These are phyloP conservation scores for Solanum phureja DNA, from an alignment of 257 asterid genomes.

Conservation along the genomic window DNA sequence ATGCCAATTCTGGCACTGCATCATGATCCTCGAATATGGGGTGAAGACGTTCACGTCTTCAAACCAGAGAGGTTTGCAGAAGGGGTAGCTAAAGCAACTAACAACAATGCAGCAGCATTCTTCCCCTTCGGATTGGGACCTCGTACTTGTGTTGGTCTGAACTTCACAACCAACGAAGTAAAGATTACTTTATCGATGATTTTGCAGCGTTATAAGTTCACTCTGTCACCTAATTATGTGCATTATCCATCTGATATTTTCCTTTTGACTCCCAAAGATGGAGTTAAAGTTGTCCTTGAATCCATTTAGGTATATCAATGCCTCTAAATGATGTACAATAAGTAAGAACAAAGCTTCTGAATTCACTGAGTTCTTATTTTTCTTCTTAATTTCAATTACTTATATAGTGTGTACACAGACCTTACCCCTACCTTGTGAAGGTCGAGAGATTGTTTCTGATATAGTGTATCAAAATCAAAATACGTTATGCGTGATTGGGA, in stretches of 20 bases:
- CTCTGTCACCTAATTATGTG: conserved; percentile 33
- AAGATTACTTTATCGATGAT: conserved; percentile 47
- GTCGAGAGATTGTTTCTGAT: neutral
- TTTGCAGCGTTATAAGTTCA: conserved; percentile 33
- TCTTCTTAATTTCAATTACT: neutral
- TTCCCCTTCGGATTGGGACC: conserved; percentile 53
- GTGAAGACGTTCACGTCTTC: conserved; percentile 41
- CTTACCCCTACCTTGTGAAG: too few species aligned
- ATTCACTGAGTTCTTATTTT: neutral
- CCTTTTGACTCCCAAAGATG: conserved; percentile 39
- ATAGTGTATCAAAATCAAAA: too few species aligned
- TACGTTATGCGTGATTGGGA: too few species aligned
- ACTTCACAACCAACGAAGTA: conserved; percentile 46
- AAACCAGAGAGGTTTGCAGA: conserved; percentile 43
- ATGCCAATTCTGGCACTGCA: conserved; percentile 34
- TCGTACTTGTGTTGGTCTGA: conserved; percentile 51
- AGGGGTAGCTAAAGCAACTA: conserved; percentile 54
- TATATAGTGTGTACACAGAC: neutral
- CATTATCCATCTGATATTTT: conserved; percentile 38
- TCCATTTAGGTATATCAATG: conserved; percentile 4
- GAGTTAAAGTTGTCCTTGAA: conserved; percentile 37
- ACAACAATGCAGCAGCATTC: conserved; percentile 36
- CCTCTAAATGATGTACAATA: neutral
- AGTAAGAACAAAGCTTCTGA: neutral
- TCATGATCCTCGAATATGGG: conserved; percentile 41